Percentiles rank a stretch among this genome's conserved stretches.
Conservation (phyloP, 164 flowering plant species). For the Stephania yunnanensis region DNA sequence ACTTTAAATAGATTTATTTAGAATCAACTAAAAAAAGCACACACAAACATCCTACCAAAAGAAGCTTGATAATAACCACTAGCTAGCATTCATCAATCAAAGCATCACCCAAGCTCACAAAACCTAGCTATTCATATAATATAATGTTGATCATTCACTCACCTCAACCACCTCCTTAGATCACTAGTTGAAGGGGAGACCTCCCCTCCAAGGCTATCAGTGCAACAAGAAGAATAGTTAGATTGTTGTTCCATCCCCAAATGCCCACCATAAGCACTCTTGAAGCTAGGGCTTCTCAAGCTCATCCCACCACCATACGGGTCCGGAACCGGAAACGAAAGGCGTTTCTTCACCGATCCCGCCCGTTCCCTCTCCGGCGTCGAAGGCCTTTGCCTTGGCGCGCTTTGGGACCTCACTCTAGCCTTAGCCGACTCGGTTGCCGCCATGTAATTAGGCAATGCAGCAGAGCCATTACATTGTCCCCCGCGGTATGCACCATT, state of each 20-base stretch:
- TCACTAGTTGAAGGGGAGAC: conserved; percentile 56
- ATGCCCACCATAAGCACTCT: conserved; percentile 29
- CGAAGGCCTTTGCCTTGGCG: conserved; percentile 50
- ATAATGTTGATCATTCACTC: conserved; percentile 5
- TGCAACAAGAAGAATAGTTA: conserved; percentile 36
- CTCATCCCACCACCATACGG: conserved; percentile 13
- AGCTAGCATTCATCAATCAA: background rate
- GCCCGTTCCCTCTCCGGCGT: conserved; percentile 55
- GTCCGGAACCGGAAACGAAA: conserved; percentile 53
- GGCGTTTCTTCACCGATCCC: conserved; percentile 52
- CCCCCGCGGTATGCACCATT: background rate
- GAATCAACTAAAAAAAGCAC: background rate
- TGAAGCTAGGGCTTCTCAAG: conserved; percentile 50
- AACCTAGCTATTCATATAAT: background rate
- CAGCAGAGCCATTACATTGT: conserved; percentile 3
- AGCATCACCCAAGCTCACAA: background rate
- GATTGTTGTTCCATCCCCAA: conserved; percentile 39
- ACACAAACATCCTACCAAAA: background rate
- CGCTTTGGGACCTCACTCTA: conserved; percentile 53
- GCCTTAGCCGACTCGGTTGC: conserved; percentile 90
- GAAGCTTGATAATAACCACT: background rate
- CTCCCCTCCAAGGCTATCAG: conserved; percentile 46
- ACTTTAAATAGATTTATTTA: no score
- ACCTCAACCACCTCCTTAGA: conserved; percentile 56
- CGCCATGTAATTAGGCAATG: conserved; percentile 77